A percentile compares a stretch with the other conserved stretches of the same genome.
phyloP scores from a whole-genome alignment of 441 rosid species.

The Syzygium syzygioides region DNA sequence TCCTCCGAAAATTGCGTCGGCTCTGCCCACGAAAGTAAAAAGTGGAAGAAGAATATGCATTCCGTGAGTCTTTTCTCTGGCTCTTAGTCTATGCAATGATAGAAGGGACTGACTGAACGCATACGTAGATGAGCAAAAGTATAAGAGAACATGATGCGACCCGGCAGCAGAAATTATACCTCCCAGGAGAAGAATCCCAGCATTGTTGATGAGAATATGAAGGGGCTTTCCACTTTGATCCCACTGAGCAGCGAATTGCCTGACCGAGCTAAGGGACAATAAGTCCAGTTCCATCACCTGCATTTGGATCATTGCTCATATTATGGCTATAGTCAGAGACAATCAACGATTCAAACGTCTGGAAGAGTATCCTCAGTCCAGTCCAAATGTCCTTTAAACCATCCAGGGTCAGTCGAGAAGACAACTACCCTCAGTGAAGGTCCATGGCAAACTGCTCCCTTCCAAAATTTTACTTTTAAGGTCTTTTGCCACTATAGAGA shows the following conservation, averaged over 20 bases:
- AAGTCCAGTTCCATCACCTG: conserved; percentile 4
- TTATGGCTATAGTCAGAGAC: background rate
- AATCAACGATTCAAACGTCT: background rate
- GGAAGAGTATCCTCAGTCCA: background rate
- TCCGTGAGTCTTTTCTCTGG: background rate
- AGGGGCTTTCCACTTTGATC: background rate
- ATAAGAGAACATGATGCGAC: background rate
- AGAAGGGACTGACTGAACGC: background rate
- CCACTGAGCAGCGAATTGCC: background rate
- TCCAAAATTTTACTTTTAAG: background rate
- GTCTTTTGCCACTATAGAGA: background rate
- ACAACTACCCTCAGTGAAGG: background rate
- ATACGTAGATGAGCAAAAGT: background rate
- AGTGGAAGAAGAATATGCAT: background rate
- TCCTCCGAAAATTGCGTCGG: background rate
- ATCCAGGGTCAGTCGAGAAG: background rate
- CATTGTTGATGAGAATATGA: conserved; percentile 1
- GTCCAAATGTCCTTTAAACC: background rate
- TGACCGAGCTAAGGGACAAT: background rate
- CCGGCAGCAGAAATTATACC: background rate
- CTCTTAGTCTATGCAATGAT: background rate
- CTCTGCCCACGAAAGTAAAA: background rate
- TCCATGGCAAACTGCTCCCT: background rate
- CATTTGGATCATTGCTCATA: background rate
- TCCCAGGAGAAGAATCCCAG: conserved; percentile 2